Evolutionary conservation across 805 yeast species (phyloP).

Genomic region (Suhomyces prunicola): DNA sequence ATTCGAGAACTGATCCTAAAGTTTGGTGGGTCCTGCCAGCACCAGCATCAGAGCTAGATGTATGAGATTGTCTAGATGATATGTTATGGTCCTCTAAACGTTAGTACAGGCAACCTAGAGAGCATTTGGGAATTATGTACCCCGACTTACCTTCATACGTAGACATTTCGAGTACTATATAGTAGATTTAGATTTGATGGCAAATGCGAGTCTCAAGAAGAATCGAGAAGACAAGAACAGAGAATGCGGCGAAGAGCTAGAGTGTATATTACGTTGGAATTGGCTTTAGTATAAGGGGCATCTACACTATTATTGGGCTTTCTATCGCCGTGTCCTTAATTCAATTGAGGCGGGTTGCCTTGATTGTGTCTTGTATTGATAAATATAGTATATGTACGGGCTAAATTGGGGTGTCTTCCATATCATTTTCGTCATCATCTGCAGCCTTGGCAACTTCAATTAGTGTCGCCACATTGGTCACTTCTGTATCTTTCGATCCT

Average conservation of each 20-base stretch:
- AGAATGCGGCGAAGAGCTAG: not conserved
- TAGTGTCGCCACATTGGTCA: constrained; percentile 3
- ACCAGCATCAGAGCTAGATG: constrained; percentile 25
- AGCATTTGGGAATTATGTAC: not conserved
- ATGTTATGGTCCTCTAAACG: constrained; percentile 39
- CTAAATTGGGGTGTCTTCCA: not conserved
- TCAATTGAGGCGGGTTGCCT: not conserved
- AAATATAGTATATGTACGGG: not conserved
- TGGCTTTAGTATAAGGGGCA: no score
- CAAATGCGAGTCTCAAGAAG: not conserved
- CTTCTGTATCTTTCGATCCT: not conserved
- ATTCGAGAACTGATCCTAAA: constrained; percentile 31
- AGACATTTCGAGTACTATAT: constrained; percentile 23
- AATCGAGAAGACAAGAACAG: not conserved
- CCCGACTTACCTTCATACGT: constrained; percentile 41
- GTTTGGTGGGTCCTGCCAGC: constrained; percentile 23
- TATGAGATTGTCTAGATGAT: constrained; percentile 18
- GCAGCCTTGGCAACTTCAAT: constrained; percentile 9
- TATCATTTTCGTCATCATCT: not conserved
- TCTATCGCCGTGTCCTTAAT: not conserved
- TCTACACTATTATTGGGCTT: not conserved
- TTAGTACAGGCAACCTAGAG: not conserved
- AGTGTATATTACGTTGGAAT: not conserved
- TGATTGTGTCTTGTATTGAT: not conserved
- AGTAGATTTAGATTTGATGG: not conserved